These are phyloP conservation scores for Solanum clarkiae DNA, from an alignment of 257 asterid species.

Conservation along the genomic window DNA sequence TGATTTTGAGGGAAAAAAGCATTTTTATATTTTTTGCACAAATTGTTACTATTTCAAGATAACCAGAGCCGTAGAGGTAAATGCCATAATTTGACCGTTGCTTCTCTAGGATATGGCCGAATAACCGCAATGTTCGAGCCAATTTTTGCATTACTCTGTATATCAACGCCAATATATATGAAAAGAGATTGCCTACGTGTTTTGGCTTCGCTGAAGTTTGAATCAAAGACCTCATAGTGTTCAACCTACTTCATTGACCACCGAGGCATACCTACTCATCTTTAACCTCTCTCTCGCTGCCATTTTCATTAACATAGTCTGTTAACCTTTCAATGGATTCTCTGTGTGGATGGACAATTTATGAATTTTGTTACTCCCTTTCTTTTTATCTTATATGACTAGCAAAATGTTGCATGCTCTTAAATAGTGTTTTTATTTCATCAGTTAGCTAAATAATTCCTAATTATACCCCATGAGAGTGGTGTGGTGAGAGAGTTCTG, in stretches of 20 bases:
- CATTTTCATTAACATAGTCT: background rate
- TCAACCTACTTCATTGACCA: too few species aligned
- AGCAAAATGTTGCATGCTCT: background rate
- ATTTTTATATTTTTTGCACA: too few species aligned
- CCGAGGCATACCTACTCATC: constrained; percentile 30
- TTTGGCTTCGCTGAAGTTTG: too few species aligned
- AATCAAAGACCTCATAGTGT: too few species aligned
- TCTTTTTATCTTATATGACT: background rate
- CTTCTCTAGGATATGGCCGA: too few species aligned
- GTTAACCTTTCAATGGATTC: background rate
- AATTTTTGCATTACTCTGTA: constrained; percentile 5
- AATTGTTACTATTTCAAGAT: too few species aligned
- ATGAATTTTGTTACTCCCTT: background rate
- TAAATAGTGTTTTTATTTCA: background rate
- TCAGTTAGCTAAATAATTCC: background rate
- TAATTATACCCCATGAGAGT: background rate
- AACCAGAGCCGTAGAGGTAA: too few species aligned
- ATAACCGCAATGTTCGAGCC: background rate
- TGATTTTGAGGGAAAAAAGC: too few species aligned
- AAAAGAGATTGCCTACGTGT: too few species aligned
- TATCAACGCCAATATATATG: too few species aligned
- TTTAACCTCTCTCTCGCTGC: background rate
- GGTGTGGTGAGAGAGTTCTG: background rate
- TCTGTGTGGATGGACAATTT: background rate
- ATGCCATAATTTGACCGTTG: too few species aligned